A percentile compares a stretch with the other conserved stretches of the same genome.
Evolutionary conservation across 2,329 filamentous ascomycete species (phyloP).

Genomic region (Penicillium sp.): DNA sequence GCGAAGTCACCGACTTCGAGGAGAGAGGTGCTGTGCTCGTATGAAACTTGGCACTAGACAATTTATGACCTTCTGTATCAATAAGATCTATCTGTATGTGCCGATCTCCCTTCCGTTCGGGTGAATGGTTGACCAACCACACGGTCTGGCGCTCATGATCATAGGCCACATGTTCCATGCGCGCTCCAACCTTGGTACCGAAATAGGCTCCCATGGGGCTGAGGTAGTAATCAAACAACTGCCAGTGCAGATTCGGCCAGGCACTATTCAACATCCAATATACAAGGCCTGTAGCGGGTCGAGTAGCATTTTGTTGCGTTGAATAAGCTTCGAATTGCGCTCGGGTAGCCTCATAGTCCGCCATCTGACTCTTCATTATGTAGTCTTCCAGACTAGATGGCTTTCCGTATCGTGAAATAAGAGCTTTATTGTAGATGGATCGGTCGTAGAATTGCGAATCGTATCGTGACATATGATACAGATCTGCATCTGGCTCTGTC

Average conservation of each 20-base stretch:
- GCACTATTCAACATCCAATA: constrained; percentile 69
- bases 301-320: constrained; percentile 49
- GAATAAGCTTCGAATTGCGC: constrained; percentile 60
- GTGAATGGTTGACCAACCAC: constrained; percentile 57
- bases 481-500: constrained; percentile 52
- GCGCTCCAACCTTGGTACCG: constrained; percentile 54
- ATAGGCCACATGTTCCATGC: constrained; percentile 56
- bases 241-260: constrained; percentile 66
- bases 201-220: constrained; percentile 59
- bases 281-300: constrained; percentile 59
- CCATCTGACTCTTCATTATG: constrained; percentile 59
- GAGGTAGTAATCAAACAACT: constrained; percentile 63
- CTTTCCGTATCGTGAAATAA: constrained; percentile 54
- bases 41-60: constrained; percentile 37
- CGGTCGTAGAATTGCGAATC: constrained; percentile 57
- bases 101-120: constrained; percentile 43
- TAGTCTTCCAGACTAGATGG: constrained; percentile 58
- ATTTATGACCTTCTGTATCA: constrained; percentile 45
- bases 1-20: constrained; percentile 38
- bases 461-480: constrained; percentile 62
- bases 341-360: constrained; percentile 64
- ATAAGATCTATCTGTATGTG: constrained; percentile 53
- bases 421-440: constrained; percentile 57
- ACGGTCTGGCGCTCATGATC: constrained; percentile 51
- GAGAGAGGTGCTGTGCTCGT: constrained; percentile 48